Base-by-base conservation (phyloP, 345 rosid species). In the Schrenkiella parvula region DNA sequence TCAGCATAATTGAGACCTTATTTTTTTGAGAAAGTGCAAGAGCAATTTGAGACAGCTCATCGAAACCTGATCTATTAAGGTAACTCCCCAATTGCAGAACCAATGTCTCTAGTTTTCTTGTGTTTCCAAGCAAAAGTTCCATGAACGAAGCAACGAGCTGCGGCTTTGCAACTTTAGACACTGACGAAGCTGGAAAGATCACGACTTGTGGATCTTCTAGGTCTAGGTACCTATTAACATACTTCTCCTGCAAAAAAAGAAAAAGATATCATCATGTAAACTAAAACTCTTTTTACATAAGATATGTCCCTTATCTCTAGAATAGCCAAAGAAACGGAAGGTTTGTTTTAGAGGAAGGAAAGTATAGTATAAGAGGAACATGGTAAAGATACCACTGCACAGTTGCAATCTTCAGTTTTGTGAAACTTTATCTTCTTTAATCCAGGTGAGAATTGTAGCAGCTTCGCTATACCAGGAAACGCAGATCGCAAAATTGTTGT, bases 361-460 rank as follows among this genome's bases (percentile, higher is more conserved):
- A 35, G 14, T 10, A 8, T 34, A 34, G 8, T 34, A 38, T 12
- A 38, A 38, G 42, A 12, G 15, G 39, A 10, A 26, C 3, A 26
- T 15, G 13, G 23, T 56, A 29, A 8, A 56, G n/a, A 18, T 29
- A 32, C 42, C 42, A 35, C 39, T 35, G 39, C 14, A 14, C 39
- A 35, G 57, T 52, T 52, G 35, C 57, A 52, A 14, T 14, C 51
- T 2, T 26, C 19, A 52, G 57, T 25, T 14, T 25, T 52, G 35
- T 52, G 14, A 14, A 52, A 52, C n/a, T 9, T 60, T 17, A 80
- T 64, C 59, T 70, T 70, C 71, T 77, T 52, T n/a, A 77, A 50
- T 41, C 28, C 14, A 52, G 64, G 71, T 42, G 71, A 66, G 21
- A 50, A 58, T 26, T 51, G 74, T 28, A 80, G 71, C 23, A 64